Percentiles rank a stretch among this genome's conserved stretches.
Conservation (phyloP, 2,329 filamentous ascomycete genomes). For the Blastomyces emzantsi region DNA sequence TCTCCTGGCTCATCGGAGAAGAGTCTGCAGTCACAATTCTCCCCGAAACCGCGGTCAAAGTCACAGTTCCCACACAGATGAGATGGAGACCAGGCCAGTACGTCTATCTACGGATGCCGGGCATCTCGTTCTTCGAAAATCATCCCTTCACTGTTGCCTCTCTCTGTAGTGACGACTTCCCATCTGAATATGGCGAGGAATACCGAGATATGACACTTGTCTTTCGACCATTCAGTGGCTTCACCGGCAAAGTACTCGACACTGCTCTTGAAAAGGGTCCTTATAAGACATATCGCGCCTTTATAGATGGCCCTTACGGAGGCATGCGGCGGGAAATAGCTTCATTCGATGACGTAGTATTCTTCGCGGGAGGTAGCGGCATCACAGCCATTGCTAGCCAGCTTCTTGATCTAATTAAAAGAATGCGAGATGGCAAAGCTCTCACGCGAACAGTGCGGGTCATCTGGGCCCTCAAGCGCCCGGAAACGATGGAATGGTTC, state of each 20-base stretch:
- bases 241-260: slow-evolving; percentile 75
- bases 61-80: slow-evolving; percentile 89
- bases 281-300: slow-evolving; percentile 85
- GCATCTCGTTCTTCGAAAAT: slow-evolving; percentile 81
- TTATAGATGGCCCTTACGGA: slow-evolving; percentile 89
- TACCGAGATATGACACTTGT: slow-evolving; percentile 86
- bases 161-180: slow-evolving; percentile 85
- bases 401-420: slow-evolving; percentile 85
- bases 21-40: slow-evolving; percentile 84
- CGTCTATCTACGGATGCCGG: slow-evolving; percentile 88
- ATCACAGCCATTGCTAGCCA: slow-evolving; percentile 92
- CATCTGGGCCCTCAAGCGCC: slow-evolving; percentile 84
- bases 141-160: slow-evolving; percentile 95
- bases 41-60: slow-evolving; percentile 88
- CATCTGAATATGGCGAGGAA: slow-evolving; percentile 78
- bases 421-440: slow-evolving; percentile 89
- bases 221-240: slow-evolving; percentile 84
- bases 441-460: slow-evolving; percentile 85
- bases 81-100: slow-evolving; percentile 91
- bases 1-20: slow-evolving; percentile 80
- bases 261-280: slow-evolving; percentile 77
- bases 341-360: slow-evolving; percentile 84
- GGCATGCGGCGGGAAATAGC: slow-evolving; percentile 85
- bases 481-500: slow-evolving; percentile 97
- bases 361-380: slow-evolving; percentile 89